Evolutionary conservation across 805 yeast species (phyloP).

Genomic region (Brettanomyces sp.): DNA sequence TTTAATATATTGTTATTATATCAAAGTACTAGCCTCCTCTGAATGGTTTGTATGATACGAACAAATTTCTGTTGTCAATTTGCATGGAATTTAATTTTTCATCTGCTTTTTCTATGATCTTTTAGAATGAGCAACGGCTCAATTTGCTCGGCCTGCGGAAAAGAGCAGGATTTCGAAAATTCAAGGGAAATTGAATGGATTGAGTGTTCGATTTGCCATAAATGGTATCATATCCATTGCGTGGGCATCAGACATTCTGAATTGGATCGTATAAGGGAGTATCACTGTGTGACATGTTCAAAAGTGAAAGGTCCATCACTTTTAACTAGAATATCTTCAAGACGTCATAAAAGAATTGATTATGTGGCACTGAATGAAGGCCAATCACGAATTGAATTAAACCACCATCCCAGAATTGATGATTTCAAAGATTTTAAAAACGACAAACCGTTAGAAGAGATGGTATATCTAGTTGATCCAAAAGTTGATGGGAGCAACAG

Average conservation of each 20-base stretch:
- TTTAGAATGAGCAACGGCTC: background rate
- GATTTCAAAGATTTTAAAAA: constrained; percentile 23
- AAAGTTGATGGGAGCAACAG: constrained; percentile 7
- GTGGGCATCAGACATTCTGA: constrained; percentile 28
- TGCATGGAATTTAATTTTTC: no score
- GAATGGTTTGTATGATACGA: no score
- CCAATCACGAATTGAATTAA: constrained; percentile 38
- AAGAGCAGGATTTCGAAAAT: constrained; percentile 5
- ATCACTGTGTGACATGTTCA: constrained; percentile 47
- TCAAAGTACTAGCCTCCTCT: no score
- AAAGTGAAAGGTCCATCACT: constrained; percentile 39
- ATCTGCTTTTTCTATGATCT: no score
- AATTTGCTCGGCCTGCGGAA: background rate
- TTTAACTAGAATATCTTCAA: constrained; percentile 41
- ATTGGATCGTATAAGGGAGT: constrained; percentile 32
- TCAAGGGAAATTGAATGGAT: constrained; percentile 35
- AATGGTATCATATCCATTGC: constrained; percentile 50
- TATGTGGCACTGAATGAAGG: constrained; percentile 77
- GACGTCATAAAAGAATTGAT: constrained; percentile 53
- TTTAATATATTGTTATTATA: no score
- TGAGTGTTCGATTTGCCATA: constrained; percentile 44
- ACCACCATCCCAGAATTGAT: constrained; percentile 50
- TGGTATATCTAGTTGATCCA: constrained; percentile 22
- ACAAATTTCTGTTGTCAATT: no score
- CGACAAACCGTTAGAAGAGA: constrained; percentile 15